Conservation (phyloP, 805 yeast genomes). For the Yamadazyma akitaensis region DNA sequence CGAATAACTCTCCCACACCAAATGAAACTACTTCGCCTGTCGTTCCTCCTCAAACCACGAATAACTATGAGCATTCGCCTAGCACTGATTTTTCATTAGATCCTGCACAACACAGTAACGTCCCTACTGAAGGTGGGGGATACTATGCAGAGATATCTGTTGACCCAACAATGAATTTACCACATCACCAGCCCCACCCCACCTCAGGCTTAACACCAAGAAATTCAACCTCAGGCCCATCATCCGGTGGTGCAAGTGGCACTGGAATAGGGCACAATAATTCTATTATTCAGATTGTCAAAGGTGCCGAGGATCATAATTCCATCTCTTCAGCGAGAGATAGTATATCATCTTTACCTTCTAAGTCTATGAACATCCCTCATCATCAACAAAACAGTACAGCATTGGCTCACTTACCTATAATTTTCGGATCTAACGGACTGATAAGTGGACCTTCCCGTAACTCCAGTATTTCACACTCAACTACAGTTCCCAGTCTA, state of each 20-base stretch:
- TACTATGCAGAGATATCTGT: conserved; percentile 42
- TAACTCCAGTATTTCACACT: conserved; percentile 31
- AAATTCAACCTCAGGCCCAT: conserved; percentile 23
- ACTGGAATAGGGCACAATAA: conserved; percentile 27
- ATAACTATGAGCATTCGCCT: conserved; percentile 17
- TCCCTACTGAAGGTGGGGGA: conserved; percentile 34
- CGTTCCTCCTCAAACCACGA: conserved; percentile 17
- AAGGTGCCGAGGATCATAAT: conserved; percentile 32
- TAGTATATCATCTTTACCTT: conserved; percentile 41
- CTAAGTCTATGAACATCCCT: conserved; percentile 45
- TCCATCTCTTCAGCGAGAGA: conserved; percentile 34
- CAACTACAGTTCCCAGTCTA: conserved; percentile 37
- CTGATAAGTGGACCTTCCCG: conserved; percentile 42
- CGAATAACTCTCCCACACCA: conserved; percentile 17
- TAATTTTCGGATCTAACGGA: conserved; percentile 37
- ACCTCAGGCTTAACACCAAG: conserved; percentile 26
- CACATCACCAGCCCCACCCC: conserved; percentile 37
- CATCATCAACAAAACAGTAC: conserved; percentile 40
- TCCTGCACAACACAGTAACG: conserved; percentile 27
- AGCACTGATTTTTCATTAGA: conserved; percentile 20
- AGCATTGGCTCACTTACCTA: conserved; percentile 42
- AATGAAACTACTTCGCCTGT: conserved; percentile 18
- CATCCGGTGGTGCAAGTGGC: conserved; percentile 1
- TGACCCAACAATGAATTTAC: conserved; percentile 46
- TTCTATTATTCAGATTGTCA: conserved; percentile 38